Base-by-base conservation (phyloP, 768 basidiomycete genomes). In the Tubosaeta brunneosetosa region DNA sequence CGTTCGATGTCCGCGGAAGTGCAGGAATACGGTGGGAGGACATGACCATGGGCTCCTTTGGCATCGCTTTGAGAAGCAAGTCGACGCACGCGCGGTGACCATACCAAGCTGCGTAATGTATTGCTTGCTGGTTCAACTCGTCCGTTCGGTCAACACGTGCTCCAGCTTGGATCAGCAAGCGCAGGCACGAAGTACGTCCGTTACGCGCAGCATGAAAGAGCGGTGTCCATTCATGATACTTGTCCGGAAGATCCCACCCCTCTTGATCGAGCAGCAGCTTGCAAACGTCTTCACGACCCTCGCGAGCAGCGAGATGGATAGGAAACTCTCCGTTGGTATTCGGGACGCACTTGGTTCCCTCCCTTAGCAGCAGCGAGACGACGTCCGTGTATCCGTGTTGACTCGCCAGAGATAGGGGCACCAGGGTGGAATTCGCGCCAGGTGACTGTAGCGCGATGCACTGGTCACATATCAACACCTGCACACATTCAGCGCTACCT, bases 201-300 rank as follows among this genome's bases (percentile, higher is more conserved):
- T 92, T 86, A 34, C 91, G 85, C 6, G 94, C 87, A 3, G 97
- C 93, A 69, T 98, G 94, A 64, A 94, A 93, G 41, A 98, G 77
- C 25, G 97, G 97, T 7, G 94, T 98, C 93, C 95, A 97, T 67
- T 97, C 92, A 65, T 95, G 89, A 69, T 95, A 98, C 71, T 94
- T 98, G 77, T 99, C 97, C 1, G 86, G 84, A 8, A 81, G 77
- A 68, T 91, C 92, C 84, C 85, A 91, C 36, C 85, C 91, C 45
- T 83, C 86, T 37, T 82, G 82, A 29, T 74, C 74, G 4, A 93
- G 73, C 32, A 99, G 80, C 7, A 92, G 69, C 52, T 72, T 77
- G 67, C 94, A 95, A 17, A 97, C 82, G n/a, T 85, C 81, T 8
- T 79, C 80, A 57, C 97, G 94, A 4, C 97, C 97, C 64, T 92